Conservation (phyloP, 441 rosid species). For the Gossypium trilobum region DNA sequence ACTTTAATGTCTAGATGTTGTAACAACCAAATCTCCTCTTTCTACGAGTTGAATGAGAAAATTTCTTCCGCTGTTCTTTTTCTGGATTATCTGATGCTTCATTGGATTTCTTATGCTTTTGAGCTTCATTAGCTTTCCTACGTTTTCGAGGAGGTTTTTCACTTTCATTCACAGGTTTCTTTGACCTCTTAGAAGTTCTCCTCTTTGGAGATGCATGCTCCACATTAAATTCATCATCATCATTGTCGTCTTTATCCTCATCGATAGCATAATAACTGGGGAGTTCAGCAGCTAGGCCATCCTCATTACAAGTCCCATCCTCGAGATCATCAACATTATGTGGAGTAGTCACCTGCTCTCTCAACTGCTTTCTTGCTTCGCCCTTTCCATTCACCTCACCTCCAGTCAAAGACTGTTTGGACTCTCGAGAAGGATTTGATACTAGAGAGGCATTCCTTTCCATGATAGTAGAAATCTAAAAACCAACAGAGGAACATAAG, state of each 20-base stretch:
- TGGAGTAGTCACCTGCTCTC: constrained; percentile 12
- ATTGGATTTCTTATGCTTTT: constrained; percentile 35
- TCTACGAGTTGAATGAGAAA: constrained; percentile 65
- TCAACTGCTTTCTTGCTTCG: constrained; percentile 26
- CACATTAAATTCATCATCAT: constrained; percentile 20
- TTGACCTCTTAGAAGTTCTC: constrained; percentile 31
- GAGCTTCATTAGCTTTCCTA: constrained; percentile 27
- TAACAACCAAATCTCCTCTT: constrained; percentile 47
- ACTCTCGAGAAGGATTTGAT: constrained; percentile 19
- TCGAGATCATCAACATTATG: constrained; percentile 8
- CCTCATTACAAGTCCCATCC: neutral
- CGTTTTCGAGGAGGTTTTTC: constrained; percentile 34
- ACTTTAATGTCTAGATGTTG: constrained; percentile 4
- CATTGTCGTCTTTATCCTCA: constrained; percentile 24
- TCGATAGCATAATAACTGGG: constrained; percentile 24
- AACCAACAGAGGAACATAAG: neutral
- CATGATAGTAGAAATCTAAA: constrained; percentile 26
- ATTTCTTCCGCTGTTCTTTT: constrained; percentile 46
- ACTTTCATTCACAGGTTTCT: constrained; percentile 26
- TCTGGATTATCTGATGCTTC: constrained; percentile 31
- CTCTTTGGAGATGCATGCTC: constrained; percentile 26
- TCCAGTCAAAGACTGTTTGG: constrained; percentile 18
- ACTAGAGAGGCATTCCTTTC: constrained; percentile 22
- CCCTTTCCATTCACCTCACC: constrained; percentile 19
- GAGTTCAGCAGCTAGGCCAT: constrained; percentile 21